phyloP scores from a whole-genome alignment of 2,329 filamentous ascomycete genomes.

The Fusarium chlamydosporum region DNA sequence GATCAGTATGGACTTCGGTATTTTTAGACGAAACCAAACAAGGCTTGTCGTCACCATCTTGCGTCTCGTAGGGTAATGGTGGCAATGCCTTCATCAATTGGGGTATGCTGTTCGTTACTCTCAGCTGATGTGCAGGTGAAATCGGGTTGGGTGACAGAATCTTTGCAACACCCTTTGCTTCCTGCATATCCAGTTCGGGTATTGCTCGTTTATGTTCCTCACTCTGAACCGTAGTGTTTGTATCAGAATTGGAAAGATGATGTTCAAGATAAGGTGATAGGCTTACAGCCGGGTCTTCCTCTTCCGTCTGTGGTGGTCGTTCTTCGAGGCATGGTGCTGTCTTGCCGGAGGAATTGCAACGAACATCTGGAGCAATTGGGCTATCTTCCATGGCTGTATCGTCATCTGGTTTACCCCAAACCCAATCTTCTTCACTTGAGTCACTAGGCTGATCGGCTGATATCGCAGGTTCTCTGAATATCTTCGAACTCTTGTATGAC shows the following conservation, averaged over 20 bases:
- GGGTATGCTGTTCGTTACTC: slow-evolving; percentile 65
- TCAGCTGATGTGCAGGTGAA: slow-evolving; percentile 61
- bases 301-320: slow-evolving; percentile 2
- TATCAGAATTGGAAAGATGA: slow-evolving; percentile 49
- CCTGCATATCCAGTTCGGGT: background rate
- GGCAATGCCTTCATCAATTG: slow-evolving; percentile 68
- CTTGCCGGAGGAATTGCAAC: background rate
- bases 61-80: slow-evolving; percentile 57
- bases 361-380: background rate
- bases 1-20: slow-evolving; percentile 19
- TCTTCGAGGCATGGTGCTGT: slow-evolving; percentile 3
- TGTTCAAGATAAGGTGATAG: slow-evolving; percentile 17
- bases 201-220: background rate
- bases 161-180: slow-evolving; percentile 43
- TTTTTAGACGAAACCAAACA: slow-evolving; percentile 12
- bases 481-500: slow-evolving; percentile 18
- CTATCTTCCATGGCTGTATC: background rate
- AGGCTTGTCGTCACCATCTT: slow-evolving; percentile 7
- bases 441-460: slow-evolving; percentile 51
- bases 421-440: slow-evolving; percentile 45
- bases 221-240: slow-evolving; percentile 42
- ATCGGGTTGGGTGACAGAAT: slow-evolving; percentile 65
- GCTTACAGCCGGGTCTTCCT: background rate
- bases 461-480: background rate
- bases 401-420: slow-evolving; percentile 20